phyloP scores from a whole-genome alignment of 2,329 filamentous ascomycete species.

The Pyrenochaeta sp. region DNA sequence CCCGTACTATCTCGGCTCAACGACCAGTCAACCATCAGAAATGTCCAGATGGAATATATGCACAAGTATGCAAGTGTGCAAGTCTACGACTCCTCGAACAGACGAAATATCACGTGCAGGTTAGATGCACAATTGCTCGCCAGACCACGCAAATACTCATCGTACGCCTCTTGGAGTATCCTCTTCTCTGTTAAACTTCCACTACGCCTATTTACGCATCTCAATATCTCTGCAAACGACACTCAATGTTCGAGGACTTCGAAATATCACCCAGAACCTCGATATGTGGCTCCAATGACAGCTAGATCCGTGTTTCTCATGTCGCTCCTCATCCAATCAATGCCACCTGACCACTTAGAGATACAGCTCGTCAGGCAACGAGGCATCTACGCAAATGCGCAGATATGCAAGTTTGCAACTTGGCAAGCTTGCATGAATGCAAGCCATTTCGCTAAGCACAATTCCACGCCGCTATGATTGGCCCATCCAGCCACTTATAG shows the following conservation, averaged over 20 bases:
- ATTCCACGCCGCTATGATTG: background rate
- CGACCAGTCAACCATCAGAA: no score
- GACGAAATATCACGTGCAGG: no score
- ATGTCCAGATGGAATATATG: no score
- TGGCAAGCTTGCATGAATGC: slow-evolving; percentile 10
- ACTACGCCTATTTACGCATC: background rate
- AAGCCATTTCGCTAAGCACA: slow-evolving; percentile 14
- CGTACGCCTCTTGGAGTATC: background rate
- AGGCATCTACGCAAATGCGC: slow-evolving; percentile 15
- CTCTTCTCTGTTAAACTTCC: background rate
- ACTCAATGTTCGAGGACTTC: no score
- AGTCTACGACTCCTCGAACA: background rate
- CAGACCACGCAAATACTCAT: background rate
- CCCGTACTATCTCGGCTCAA: no score
- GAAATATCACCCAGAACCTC: no score
- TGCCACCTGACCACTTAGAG: background rate
- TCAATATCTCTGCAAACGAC: no score
- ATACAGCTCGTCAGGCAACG: background rate
- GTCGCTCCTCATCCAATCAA: no score
- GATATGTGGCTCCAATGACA: no score
- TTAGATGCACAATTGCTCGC: no score
- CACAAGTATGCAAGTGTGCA: background rate
- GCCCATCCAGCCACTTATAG: background rate
- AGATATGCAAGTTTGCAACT: slow-evolving; percentile 11
- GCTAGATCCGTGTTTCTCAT: no score